Base-by-base conservation (phyloP, 1,139 yeast species). In the Scheffersomyces quercinus region DNA sequence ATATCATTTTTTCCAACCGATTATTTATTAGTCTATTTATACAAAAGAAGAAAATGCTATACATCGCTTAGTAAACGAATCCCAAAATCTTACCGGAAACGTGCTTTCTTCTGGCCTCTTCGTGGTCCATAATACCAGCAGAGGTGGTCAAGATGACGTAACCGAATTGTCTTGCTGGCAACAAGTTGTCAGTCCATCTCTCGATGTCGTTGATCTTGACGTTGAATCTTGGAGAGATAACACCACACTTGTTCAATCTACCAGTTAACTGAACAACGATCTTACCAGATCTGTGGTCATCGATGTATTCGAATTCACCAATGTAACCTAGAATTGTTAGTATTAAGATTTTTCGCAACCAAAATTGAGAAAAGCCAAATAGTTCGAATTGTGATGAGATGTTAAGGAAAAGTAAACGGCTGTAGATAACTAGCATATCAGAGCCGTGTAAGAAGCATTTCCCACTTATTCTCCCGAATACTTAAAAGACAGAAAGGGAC, bases 31-130 rank as follows among this genome's bases (percentile, higher is more conserved):
- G 24, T 41, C 47, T 44, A 41, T 38, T 40, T 36, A 40, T 41
- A 39, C 41, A 44, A 39, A 37, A 24, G 31, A 42, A 29, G 28
- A 44, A 16, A 11, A 33, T 39, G 34, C 36, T 42, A 20, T 20
- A 20, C 26, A 20, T 20, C 41, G 40, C 24, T 47, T 52, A 54
- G 82, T 91, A 91, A 56, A 91, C 97, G 75, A 88, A 91, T 67
- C 98, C 98, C 68, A 91, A 83, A 68, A 91, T 85, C 80, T 91
- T 91, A 75, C 98, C 98, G 62, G 97, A 89, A 63, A 91, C 98
- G 77, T 93, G 98, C 88, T 93, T 93, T 85, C 98, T 88, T 85
- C 97, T 90, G 64, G 99, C 99, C 81, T 93, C 99, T 81, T 93
- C 99, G 80, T 93, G 99, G 82, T 93, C 98, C 97, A 93, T 90